A percentile compares a stretch with the other conserved stretches of the same genome.
Conservation (phyloP, 2,329 filamentous ascomycete species). For the Botrytis pseudocinerea region DNA sequence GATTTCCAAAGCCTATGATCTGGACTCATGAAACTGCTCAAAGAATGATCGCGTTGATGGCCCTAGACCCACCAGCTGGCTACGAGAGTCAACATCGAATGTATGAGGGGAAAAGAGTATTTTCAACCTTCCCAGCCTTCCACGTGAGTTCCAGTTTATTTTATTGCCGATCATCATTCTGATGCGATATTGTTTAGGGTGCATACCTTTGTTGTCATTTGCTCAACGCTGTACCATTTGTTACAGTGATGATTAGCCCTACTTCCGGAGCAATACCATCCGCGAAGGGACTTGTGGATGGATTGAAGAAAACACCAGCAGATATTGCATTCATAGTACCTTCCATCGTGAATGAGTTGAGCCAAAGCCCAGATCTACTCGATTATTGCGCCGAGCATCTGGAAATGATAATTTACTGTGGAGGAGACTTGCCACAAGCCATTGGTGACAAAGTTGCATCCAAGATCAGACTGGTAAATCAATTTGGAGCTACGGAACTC, state of each 20-base stretch:
- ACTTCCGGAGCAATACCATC: constrained; percentile 11
- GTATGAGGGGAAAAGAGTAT: neutral
- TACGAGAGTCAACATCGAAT: neutral
- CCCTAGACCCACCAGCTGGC: neutral
- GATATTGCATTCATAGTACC: constrained; percentile 12
- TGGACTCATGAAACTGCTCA: neutral
- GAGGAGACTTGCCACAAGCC: constrained; percentile 20
- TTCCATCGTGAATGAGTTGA: constrained; percentile 10
- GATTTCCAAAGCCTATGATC: neutral
- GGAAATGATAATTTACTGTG: constrained; percentile 12
- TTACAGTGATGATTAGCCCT: constrained; percentile 5
- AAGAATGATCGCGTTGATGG: neutral
- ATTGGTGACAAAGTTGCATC: constrained; percentile 12
- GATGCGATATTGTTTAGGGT: neutral
- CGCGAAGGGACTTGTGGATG: constrained; percentile 4
- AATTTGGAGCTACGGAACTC: constrained; percentile 8
- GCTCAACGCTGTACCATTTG: neutral
- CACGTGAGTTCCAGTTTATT: neutral
- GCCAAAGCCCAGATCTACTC: neutral
- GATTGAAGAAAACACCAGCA: neutral
- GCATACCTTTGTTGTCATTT: constrained; percentile 6
- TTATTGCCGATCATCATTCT: neutral
- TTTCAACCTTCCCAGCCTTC: constrained; percentile 8
- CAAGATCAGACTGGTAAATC: neutral
- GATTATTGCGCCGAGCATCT: neutral